Evolutionary conservation across 495 filamentous ascomycete genomes (phyloP), one percentile per base, ranked within the genome.

Genomic region (Tuber melanosporum): DNA sequence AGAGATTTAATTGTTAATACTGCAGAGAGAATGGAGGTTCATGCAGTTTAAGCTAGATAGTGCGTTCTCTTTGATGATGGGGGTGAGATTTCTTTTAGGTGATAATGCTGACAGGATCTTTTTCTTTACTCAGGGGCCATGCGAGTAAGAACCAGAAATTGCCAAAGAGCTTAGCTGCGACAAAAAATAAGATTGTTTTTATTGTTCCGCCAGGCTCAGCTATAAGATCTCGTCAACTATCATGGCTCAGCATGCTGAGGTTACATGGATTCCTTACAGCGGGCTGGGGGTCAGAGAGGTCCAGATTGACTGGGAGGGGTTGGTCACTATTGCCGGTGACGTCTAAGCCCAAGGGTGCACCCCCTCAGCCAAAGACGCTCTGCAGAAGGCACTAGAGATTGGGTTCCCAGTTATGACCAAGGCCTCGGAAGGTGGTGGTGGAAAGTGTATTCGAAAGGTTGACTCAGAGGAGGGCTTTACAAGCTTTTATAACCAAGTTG

Each of bases 321-420:
- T 99, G 77, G 95, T 98, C 72, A 97, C 94, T 0, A 96, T 99
- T 52, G 88, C 91, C 47, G 93, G 95, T 66, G 87, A 94, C 9
- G 84, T 97, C 73, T 99, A 99, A 85, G 88, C 90, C 80, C 91
- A 94, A 85, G 96, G 95, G 72, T 98, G 95, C 85, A 96, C 95
- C 52, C 89, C 88, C 83, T 92, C 91, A 19, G 92, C 93, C 77
- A 86, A 97, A 84, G 95, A 99, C 84, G 96, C 93, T 86, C 88
- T 99, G 62, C 87, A 88, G 81, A 94, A 93, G 85, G 95, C 95
- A 62, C 89, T 87, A 82, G 89, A 94, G 83, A 99, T 99, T 83
- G 95, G 95, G 71, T 98, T 98, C 86, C 95, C 95, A 19, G 92
- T 99, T 85, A 99, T 99, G 95, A 91, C 98, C 83, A 99, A 99